A percentile compares a stretch with the other conserved stretches of the same genome.
These are phyloP conservation scores for Boletellus ananas DNA, from an alignment of 768 basidiomycete species.

Conservation along the genomic window DNA sequence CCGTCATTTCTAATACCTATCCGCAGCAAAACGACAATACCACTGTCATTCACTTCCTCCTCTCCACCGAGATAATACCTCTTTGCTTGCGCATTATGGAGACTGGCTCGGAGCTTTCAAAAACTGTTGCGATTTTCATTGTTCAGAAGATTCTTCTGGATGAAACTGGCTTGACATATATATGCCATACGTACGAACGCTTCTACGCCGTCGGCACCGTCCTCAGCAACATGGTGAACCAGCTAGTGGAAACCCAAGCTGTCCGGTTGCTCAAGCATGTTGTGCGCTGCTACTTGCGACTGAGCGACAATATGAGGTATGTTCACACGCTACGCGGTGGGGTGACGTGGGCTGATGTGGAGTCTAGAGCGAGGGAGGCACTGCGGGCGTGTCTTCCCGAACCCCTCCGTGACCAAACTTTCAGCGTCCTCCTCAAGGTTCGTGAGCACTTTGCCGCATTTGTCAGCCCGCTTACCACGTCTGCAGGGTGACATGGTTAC, in stretches of 20 bases:
- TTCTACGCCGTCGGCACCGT: conserved; percentile 99
- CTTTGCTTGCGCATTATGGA: conserved; percentile 99
- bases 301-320: conserved; percentile 93
- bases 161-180: conserved; percentile 96
- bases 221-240: conserved; percentile 97
- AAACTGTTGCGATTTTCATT: conserved; percentile 99
- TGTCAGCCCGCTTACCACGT: conserved; percentile 11
- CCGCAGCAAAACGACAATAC: conserved; percentile 97
- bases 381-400: conserved; percentile 94
- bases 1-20: conserved; percentile 10
- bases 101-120: conserved; percentile 96
- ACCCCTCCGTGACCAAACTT: conserved; percentile 91
- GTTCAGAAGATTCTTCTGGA: conserved; percentile 98
- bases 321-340: conserved; percentile 25
- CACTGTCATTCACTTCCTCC: conserved; percentile 97
- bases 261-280: conserved; percentile 96
- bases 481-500: conserved; percentile 94
- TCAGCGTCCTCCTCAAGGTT: conserved; percentile 86
- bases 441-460: conserved; percentile 8
- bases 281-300: conserved; percentile 91
- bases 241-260: conserved; percentile 96
- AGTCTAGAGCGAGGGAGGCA: conserved; percentile 84
- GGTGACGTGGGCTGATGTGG: conserved; percentile 10
- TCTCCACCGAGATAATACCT: conserved; percentile 99
- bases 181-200: conserved; percentile 99